A percentile compares a stretch with the other conserved stretches of the same genome.
These are phyloP conservation scores for Crithidia fasciculata DNA, from an alignment of 208 protist genomes.

Conservation along the genomic window DNA sequence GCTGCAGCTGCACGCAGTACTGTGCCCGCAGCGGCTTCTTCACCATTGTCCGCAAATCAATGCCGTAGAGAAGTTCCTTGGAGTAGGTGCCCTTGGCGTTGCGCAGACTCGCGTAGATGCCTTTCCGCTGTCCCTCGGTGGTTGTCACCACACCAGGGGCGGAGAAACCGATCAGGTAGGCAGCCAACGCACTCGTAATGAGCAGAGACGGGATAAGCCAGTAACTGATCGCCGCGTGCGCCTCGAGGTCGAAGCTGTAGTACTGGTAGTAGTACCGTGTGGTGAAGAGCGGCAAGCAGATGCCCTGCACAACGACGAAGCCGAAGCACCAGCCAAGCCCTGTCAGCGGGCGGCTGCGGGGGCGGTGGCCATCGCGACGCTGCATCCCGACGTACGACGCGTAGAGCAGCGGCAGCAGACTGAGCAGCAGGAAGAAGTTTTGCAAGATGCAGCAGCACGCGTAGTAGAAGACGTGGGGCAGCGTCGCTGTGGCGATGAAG, in stretches of 20 bases:
- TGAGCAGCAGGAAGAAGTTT: constrained; percentile 38
- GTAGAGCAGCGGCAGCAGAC: constrained; percentile 23
- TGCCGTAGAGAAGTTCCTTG: constrained; percentile 44
- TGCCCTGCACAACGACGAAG: constrained; percentile 23
- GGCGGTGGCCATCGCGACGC: constrained; percentile 12
- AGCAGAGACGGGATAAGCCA: constrained; percentile 41
- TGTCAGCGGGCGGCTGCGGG: constrained; percentile 27
- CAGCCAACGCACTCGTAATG: constrained; percentile 14
- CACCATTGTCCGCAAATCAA: constrained; percentile 68
- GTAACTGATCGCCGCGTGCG: constrained; percentile 11
- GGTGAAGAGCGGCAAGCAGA: constrained; percentile 30
- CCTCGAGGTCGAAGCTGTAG: constrained; percentile 30
- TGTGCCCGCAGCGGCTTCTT: constrained; percentile 84
- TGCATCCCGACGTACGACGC: constrained; percentile 29
- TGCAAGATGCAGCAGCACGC: constrained; percentile 23
- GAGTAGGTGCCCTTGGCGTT: constrained; percentile 50
- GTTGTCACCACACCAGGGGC: constrained; percentile 44
- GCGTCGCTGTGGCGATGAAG: constrained; percentile 16
- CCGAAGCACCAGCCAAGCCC: constrained; percentile 31
- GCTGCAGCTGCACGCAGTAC: constrained; percentile 57
- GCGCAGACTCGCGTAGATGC: constrained; percentile 69
- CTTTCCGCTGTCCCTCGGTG: constrained; percentile 52
- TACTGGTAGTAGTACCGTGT: constrained; percentile 22
- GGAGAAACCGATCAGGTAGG: constrained; percentile 28
- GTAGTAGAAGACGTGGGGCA: constrained; percentile 44